Base-by-base conservation (phyloP, 257 asterid genomes). In the Fraxinus americana region DNA sequence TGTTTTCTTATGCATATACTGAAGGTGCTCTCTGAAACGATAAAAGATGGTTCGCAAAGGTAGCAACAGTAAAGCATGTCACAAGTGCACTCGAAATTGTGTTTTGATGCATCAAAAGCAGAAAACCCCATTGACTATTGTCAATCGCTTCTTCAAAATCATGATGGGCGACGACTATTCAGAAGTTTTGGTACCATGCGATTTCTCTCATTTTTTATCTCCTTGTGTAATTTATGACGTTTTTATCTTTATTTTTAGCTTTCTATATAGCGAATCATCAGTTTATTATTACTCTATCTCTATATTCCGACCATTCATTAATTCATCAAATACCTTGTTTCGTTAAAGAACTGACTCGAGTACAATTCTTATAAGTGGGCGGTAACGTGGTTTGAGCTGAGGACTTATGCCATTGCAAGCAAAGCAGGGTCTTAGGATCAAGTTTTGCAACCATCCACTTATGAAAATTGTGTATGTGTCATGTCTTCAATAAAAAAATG, bases 121-220 rank as follows among this genome's bases (percentile, higher is more conserved):
- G 38, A 52, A 30, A 61, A 72, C 54, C n/a, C 10, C 69, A 36
- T 16, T 80, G 7, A 21, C 17, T 19, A 32, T 0, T 4, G 34
- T 68, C 54, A 12, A 54, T 48, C 83, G 87, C 52, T 86, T 83
- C 73, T 74, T 79, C 70, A 82, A 82, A 69, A 0, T 79, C 80
- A 36, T 79, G 83, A 10, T 71, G 34, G 82, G 75, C 75, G 27
- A 50, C 12, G 65, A 77, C 59, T n/a, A 19, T 79, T 32, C 73
- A 3, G 11, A 84, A 50, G 4, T 25, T 77, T 4, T 86, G 88
- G 86, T 84, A 86, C 79, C 71, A 9, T 29, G 8, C 5, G 12
- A 63, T 63, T 25, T 63, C 10, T 63, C 14, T 59, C 16, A 19
- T 13, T 25, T 54, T 21, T 21, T 61, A 10, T 7, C 9, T 35